Base-by-base conservation (phyloP, 176 grass and related monocot genomes). In the Pontederia crassipes region DNA sequence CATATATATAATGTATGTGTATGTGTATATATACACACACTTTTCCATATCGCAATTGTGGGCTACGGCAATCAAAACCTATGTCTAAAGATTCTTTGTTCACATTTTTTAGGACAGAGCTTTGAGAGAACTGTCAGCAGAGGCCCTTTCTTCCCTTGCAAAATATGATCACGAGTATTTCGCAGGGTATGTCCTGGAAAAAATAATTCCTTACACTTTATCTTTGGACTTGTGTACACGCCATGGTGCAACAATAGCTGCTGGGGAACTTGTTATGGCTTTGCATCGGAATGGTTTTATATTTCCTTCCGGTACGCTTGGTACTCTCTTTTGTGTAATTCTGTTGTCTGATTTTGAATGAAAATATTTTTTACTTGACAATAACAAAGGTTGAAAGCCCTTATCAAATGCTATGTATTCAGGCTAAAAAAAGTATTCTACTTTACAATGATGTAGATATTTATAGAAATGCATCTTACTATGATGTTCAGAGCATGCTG, bases 201-300 rank as follows among this genome's bases (percentile, higher is more conserved):
- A 91, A 61, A 71, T 97, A 66, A 76, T 97, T 82, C 87, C 84
- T 14, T 80, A 74, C 77, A 97, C 87, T 78, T 71, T 97, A 32
- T 97, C 92, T 61, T 82, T 73, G 18, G 87, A 97, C 70, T 69
- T 97, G 61, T 97, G 87, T 72, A 91, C 87, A 79, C 84, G 92
- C 28, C 92, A 97, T 87, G 92, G 92, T 71, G 81, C 92, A 46
- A 91, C 86, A 72, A 75, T 97, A 75, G 92, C 92, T 77, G 81
- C 70, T 63, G 92, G 75, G 4, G 87, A 97, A 74, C 76, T 88
- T 85, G 62, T 76, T 70, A 72, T 88, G 29, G 88, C 75, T 67
- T 71, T 91, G 76, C 72, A 91, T 75, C 72, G 67, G 57, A 73
- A 88, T 71, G 81, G 87, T 52, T 88, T 82, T 85, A 68, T 74